Evolutionary conservation across 495 filamentous ascomycete species (phyloP).

Genomic region (Alectoria sarmentosa): DNA sequence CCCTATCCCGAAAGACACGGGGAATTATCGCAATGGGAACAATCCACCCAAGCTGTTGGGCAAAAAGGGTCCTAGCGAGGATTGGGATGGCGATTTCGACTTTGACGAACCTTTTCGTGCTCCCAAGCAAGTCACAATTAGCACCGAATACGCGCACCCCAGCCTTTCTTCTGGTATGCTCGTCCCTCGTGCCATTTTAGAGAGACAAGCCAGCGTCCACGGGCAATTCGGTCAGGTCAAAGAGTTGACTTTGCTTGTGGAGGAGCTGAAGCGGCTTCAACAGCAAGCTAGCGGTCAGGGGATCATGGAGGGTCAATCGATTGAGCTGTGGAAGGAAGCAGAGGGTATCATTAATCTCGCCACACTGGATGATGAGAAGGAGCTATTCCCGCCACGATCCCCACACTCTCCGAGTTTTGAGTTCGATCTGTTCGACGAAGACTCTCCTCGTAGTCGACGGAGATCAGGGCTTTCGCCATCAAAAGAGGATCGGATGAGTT

Average conservation of each 20-base stretch:
- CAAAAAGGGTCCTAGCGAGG: conserved; percentile 73
- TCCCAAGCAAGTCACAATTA: conserved; percentile 22
- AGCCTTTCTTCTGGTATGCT: conserved; percentile 50
- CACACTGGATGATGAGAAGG: conserved; percentile 67
- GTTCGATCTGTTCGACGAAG: conserved; percentile 55
- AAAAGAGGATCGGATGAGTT: conserved; percentile 14
- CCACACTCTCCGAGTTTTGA: conserved; percentile 47
- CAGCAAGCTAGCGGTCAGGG: conserved; percentile 57
- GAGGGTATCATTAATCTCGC: conserved; percentile 83
- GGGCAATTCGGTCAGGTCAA: conserved; percentile 83
- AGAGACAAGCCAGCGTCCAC: conserved; percentile 74
- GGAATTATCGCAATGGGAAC: conserved; percentile 48
- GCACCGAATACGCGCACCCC: conserved; percentile 28
- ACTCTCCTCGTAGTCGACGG: conserved; percentile 34
- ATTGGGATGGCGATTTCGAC: conserved; percentile 81
- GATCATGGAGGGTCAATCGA: conserved; percentile 54
- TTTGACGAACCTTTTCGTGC: conserved; percentile 51
- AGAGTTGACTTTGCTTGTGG: conserved; percentile 74
- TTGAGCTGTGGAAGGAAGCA: conserved; percentile 72
- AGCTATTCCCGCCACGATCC: conserved; percentile 41
- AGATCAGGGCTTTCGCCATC: conserved; percentile 17
- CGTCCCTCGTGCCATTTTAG: conserved; percentile 75
- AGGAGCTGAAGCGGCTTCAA: conserved; percentile 66
- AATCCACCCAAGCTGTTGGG: conserved; percentile 71
- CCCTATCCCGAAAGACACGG: conserved; percentile 66